Conservation (phyloP, 108 stramenopile species). For the Nannochloropsis granulata region DNA sequence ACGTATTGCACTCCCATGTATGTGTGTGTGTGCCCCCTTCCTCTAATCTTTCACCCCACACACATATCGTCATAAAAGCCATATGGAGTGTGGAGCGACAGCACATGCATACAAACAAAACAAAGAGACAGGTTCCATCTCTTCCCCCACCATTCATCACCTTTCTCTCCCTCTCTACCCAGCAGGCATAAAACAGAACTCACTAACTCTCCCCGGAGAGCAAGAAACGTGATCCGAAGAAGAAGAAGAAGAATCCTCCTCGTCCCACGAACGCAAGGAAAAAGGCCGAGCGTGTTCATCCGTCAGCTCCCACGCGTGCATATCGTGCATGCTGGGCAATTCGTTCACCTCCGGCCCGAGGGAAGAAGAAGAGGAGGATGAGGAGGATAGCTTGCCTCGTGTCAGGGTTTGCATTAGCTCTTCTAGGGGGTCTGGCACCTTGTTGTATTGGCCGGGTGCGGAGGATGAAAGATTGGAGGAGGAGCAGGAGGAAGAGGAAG, state of each 20-base stretch:
- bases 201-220: neutral
- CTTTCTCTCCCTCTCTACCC: neutral
- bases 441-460: neutral
- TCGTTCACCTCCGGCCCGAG: neutral
- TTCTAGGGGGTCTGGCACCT: neutral
- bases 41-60: too few relatives aligned
- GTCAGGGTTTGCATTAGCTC: neutral
- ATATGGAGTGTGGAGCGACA: too few relatives aligned
- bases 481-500: neutral
- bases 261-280: neutral
- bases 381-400: neutral
- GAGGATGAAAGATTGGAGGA: neutral
- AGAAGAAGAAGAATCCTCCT: neutral
- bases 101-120: too few relatives aligned
- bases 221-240: neutral
- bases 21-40: too few relatives aligned
- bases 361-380: neutral
- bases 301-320: neutral
- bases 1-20: too few relatives aligned
- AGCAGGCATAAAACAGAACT: neutral
- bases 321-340: neutral
- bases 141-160: too few relatives aligned
- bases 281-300: neutral
- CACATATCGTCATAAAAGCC: too few relatives aligned
- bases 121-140: too few relatives aligned